Conservation (phyloP, 2,329 filamentous ascomycete genomes). For the Exophiala sp. region DNA sequence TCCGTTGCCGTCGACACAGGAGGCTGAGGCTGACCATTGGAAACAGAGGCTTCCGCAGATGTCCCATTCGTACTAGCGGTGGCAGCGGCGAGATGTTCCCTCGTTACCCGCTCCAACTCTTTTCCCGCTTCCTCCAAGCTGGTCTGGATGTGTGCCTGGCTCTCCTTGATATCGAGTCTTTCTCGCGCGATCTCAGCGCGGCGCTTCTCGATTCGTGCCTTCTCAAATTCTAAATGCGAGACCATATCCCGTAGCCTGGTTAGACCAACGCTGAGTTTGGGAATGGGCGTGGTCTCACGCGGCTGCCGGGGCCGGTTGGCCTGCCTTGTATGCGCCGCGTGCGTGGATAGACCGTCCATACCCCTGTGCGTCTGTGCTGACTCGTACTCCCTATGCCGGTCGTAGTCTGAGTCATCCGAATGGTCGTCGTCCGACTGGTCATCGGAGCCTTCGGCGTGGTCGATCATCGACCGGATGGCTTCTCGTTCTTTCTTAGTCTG, state of each 20-base stretch:
- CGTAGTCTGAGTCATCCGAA: constrained; percentile 38
- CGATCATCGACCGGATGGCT: constrained; percentile 80
- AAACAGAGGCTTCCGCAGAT: neutral
- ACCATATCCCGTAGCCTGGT: constrained; percentile 23
- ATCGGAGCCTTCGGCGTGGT: constrained; percentile 66
- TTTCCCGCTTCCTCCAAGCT: constrained; percentile 23
- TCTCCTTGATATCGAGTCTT: constrained; percentile 19
- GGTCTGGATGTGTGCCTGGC: constrained; percentile 22
- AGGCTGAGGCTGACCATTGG: neutral
- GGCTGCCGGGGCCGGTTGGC: constrained; percentile 23
- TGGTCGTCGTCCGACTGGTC: constrained; percentile 53
- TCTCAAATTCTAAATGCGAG: constrained; percentile 19
- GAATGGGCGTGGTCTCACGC: constrained; percentile 23
- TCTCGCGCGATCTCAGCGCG: constrained; percentile 19
- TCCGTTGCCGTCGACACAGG: neutral
- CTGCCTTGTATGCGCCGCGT: constrained; percentile 14
- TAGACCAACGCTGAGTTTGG: constrained; percentile 24
- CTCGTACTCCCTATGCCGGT: constrained; percentile 76
- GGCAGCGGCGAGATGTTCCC: constrained; percentile 4
- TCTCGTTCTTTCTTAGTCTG: constrained; percentile 45
- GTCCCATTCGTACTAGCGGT: neutral
- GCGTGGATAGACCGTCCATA: constrained; percentile 62
- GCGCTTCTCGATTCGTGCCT: constrained; percentile 17
- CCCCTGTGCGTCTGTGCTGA: constrained; percentile 79
- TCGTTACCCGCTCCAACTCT: constrained; percentile 21